Evolutionary conservation across 2,329 filamentous ascomycete genomes (phyloP).

Genomic region (Alternaria alternata): DNA sequence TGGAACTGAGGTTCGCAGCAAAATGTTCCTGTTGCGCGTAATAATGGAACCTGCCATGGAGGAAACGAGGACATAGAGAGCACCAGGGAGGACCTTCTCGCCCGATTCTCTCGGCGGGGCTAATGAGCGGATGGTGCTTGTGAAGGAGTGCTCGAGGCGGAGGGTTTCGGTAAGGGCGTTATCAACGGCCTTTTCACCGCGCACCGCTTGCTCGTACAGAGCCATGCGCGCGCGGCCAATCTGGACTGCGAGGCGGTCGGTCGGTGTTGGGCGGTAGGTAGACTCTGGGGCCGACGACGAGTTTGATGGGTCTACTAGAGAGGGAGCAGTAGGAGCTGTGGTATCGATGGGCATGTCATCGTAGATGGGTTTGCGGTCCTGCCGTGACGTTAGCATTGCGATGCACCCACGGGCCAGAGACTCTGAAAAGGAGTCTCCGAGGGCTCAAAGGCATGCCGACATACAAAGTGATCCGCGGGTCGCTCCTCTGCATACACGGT

Average conservation of each 20-base stretch:
- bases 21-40: slow-evolving; percentile 83
- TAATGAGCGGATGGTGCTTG: slow-evolving; percentile 84
- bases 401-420: neutral
- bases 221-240: slow-evolving; percentile 82
- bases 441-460: neutral
- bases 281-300: slow-evolving; percentile 40
- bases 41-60: slow-evolving; percentile 96
- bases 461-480: slow-evolving; percentile 30
- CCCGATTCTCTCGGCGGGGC: slow-evolving; percentile 85
- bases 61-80: slow-evolving; percentile 90
- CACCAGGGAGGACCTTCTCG: slow-evolving; percentile 88
- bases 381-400: slow-evolving; percentile 7
- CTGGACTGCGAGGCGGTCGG: slow-evolving; percentile 85
- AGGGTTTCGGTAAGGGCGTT: slow-evolving; percentile 80
- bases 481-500: slow-evolving; percentile 59
- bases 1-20: slow-evolving; percentile 80
- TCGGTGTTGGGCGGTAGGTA: slow-evolving; percentile 72
- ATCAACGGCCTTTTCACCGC: slow-evolving; percentile 85
- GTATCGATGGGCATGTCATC: slow-evolving; percentile 63
- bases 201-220: slow-evolving; percentile 77
- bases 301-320: slow-evolving; percentile 37
- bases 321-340: slow-evolving; percentile 51
- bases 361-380: slow-evolving; percentile 74
- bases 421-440: neutral
- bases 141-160: slow-evolving; percentile 87